Evolutionary conservation across 2,329 filamentous ascomycete species (phyloP), one percentile per base, ranked within the genome.

Genomic region (Aspergillus persii): DNA sequence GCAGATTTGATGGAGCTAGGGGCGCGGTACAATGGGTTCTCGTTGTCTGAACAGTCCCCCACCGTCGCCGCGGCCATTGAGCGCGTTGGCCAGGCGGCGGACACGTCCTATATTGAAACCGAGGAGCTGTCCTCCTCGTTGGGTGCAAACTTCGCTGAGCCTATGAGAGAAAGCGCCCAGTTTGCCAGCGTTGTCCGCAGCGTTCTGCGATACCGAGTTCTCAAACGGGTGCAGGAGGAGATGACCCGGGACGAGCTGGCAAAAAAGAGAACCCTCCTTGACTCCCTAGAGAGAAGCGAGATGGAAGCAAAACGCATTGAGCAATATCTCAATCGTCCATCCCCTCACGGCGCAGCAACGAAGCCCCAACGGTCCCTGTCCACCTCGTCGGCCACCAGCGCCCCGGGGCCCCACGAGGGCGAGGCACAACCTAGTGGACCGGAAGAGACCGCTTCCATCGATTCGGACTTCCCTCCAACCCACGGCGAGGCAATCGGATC

Each of bases 131-230:
- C 93, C 0, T 87, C 87, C 2, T 89, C 90, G 0, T 80, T 99
- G n/a, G 93, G 93, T 23, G 93, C 94, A 36, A 95, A 87, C 65
- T 99, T 99, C 71, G 92, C 96, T 0, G 96, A 99, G 71, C 95
- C 95, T 0, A 97, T 99, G 92, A 86, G 96, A 57, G 95, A 99
- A 77, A 96, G 92, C 69, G 93, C 95, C 11, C 95, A 99, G 71
- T 99, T 99, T 74, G 95, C 95, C 0, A 91, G 95, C 9, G 92
- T 99, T 1, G 95, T 99, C 3, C 87, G 93, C 47, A 90, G 83
- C 65, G 94, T 99, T 36, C 80, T 99, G 56, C 86, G 91, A 64
- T 99, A 97, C 73, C 84, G 95, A 15, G 89, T 98, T 2, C 80
- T 97, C 62, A 99, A 99, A 80, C 86, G 95, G 50, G 91, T 99